Conservation (phyloP, 148 eudicot species). For the Arbutus unedo region DNA sequence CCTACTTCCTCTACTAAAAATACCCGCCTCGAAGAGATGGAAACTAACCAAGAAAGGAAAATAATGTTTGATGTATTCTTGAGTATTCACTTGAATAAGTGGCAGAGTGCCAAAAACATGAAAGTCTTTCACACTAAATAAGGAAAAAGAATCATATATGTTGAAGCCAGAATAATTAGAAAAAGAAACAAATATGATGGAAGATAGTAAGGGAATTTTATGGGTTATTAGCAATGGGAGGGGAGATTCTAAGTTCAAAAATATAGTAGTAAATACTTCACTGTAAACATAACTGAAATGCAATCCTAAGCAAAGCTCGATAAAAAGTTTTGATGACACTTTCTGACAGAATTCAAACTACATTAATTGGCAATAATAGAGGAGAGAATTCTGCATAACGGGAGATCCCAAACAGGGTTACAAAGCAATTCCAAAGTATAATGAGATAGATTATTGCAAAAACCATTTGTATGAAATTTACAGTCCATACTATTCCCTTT, state of each 20-base stretch:
- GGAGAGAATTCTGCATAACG: neutral
- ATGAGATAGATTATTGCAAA: neutral
- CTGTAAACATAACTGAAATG: neutral
- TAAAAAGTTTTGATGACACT: neutral
- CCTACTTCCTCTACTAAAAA: neutral
- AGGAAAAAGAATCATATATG: neutral
- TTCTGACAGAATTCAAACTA: neutral
- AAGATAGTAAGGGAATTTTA: neutral
- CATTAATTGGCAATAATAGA: neutral
- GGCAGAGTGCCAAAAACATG: neutral
- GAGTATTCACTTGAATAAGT: neutral
- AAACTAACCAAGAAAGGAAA: neutral
- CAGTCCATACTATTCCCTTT: neutral
- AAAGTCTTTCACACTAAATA: neutral
- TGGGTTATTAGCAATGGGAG: neutral
- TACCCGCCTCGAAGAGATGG: neutral
- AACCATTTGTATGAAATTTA: neutral
- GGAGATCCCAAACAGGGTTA: neutral
- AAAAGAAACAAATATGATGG: neutral
- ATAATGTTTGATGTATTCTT: neutral
- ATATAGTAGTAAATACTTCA: neutral
- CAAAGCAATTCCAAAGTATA: neutral
- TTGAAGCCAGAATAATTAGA: neutral
- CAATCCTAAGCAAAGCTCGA: neutral
- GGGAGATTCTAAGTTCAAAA: neutral